Evolutionary conservation across 1,284 basidiomycete genomes (phyloP), one percentile per base, ranked within the genome.

Genomic region (Irpex lacteus): DNA sequence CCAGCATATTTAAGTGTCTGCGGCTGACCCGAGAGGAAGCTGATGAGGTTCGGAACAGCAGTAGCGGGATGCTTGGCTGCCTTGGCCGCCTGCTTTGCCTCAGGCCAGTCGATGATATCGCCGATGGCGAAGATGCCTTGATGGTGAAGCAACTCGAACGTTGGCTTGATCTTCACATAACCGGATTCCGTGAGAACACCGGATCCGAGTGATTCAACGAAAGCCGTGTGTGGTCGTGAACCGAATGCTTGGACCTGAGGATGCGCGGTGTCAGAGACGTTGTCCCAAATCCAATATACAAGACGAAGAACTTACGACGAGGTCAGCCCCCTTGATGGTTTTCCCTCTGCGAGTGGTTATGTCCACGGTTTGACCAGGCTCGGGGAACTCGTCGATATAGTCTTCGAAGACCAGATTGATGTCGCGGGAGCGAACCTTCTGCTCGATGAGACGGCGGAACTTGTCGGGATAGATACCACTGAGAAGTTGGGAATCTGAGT

Each of bases 71-170:
- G 87, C 3, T 69, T 73, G 2, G 60, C 15, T 0, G 74, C 73
- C 70, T 89, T 89, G 11, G 77, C 77, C 0, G 80, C 76, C 68
- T 86, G 85, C 69, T 89, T 88, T 69, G 85, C 82, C 73, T 89
- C 88, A 0, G 76, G 59, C 81, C 81, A 84, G 34, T 86, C 82
- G 60, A 85, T 81, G 59, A 85, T 79, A 70, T 89, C 88, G 7
- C 88, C 88, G 3, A 75, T 77, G 0, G 86, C 87, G 69, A 87
- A 88, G 21, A 89, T 82, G 57, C 78, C 77, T 0, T 81, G 73
- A 70, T 85, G 75, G 0, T 72, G 73, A 15, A 69, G 67, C 4
- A 88, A 69, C 69, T 88, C 85, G 18, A 89, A 76, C 3, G 84
- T 85, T 6, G 82, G 77, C 36, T 76, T 73, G 6, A 89, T 79